These are phyloP conservation scores for Solanum hybrid DNA, from an alignment of 305 asterid species.

Conservation along the genomic window DNA sequence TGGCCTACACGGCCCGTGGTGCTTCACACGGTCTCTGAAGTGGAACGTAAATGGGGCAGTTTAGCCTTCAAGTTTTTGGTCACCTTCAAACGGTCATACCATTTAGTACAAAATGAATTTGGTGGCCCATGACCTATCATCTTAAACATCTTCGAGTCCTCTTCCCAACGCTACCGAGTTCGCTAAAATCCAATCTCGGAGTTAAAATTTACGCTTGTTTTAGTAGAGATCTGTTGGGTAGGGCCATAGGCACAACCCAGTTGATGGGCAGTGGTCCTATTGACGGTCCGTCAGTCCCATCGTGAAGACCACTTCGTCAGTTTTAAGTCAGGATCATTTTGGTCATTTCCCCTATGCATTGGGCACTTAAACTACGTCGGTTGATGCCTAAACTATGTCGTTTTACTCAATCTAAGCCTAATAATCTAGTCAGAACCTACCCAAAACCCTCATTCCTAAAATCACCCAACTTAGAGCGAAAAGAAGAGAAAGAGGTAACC, in stretches of 20 bases:
- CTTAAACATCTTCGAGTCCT: not conserved
- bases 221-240: not conserved
- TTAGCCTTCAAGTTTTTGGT: not conserved
- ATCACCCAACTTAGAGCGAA: not conserved
- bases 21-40: too few species aligned
- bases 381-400: not conserved
- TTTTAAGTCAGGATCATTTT: not conserved
- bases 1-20: not conserved
- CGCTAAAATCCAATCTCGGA: not conserved
- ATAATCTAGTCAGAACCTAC: not conserved
- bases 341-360: not conserved
- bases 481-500: not conserved
- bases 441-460: not conserved
- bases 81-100: not conserved
- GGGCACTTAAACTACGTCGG: not conserved
- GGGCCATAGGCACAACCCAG: not conserved
- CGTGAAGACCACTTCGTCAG: not conserved
- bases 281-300: not conserved
- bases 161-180: not conserved
- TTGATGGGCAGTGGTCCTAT: not conserved
- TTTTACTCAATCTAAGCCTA: not conserved
- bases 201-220: not conserved
- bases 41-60: not conserved
- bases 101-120: not conserved
- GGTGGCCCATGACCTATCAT: not conserved